Evolutionary conservation across 208 protist species (phyloP).

Genomic region (Crithidia expoeki): DNA sequence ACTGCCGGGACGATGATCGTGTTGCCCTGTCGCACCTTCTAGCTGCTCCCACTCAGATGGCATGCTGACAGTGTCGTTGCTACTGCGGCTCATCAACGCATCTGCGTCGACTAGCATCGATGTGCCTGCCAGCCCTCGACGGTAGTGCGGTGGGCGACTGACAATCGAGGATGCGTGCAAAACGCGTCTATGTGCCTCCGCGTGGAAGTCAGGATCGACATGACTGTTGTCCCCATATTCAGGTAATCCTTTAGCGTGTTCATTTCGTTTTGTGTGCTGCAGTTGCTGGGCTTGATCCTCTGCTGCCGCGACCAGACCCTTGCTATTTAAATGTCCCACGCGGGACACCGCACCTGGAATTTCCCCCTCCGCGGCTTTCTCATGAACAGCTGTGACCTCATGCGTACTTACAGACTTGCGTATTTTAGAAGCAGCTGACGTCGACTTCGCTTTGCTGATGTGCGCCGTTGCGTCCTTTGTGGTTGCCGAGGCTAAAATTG

Average conservation of each 20-base stretch:
- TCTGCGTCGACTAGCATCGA: not conserved
- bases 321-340: no score
- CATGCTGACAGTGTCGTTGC: not conserved
- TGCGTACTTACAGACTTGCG: no score
- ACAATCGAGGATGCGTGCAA: no score
- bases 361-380: no score
- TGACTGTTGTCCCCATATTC: not conserved
- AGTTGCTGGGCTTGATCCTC: no score
- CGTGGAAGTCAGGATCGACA: not conserved
- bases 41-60: not conserved
- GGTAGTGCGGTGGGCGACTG: not conserved
- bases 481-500: not conserved
- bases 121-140: not conserved
- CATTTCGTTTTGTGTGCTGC: not conserved
- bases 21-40: not conserved
- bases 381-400: no score
- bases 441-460: no score
- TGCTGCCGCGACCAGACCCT: no score
- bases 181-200: not conserved
- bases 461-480: not conserved
- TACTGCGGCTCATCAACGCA: not conserved
- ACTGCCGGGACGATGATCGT: no score
- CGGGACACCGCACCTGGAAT: no score
- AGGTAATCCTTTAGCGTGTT: not conserved
- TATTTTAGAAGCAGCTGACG: no score